These are phyloP conservation scores for Myxozyma kluyveri DNA, from an alignment of 805 yeast genomes.

Conservation along the genomic window DNA sequence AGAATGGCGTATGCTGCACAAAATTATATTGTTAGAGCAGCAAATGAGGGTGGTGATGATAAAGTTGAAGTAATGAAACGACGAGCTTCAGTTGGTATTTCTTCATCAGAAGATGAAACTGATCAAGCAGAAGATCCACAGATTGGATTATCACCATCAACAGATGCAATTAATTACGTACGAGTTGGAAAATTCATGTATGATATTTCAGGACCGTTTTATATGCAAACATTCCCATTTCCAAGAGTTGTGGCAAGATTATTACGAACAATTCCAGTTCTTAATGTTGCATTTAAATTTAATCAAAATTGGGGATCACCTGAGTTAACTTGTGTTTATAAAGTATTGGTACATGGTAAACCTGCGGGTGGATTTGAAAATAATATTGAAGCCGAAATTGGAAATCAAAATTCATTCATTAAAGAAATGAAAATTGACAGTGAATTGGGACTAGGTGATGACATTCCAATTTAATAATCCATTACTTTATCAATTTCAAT, in stretches of 20 bases:
- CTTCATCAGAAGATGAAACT: background rate
- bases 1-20: background rate
- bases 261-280: conserved; percentile 18
- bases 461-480: too few relatives aligned
- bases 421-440: too few relatives aligned
- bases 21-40: background rate
- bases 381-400: too few relatives aligned
- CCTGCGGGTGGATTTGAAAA: too few relatives aligned
- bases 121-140: background rate
- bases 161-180: conserved; percentile 21
- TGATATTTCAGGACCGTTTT: conserved; percentile 27
- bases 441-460: too few relatives aligned
- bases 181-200: conserved; percentile 30
- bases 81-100: background rate
- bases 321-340: conserved; percentile 37
- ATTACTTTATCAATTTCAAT: too few relatives aligned
- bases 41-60: background rate
- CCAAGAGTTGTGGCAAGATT: conserved; percentile 23
- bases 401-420: too few relatives aligned
- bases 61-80: background rate
- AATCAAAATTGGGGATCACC: conserved; percentile 38
- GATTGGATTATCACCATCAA: background rate
- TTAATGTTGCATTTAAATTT: conserved; percentile 31
- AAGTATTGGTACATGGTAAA: conserved; percentile 35
- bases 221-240: conserved; percentile 30